Percentiles rank a stretch among this genome's conserved stretches.
phyloP scores from a whole-genome alignment of 2,329 filamentous ascomycete genomes.

The Fusarium staphyleae region DNA sequence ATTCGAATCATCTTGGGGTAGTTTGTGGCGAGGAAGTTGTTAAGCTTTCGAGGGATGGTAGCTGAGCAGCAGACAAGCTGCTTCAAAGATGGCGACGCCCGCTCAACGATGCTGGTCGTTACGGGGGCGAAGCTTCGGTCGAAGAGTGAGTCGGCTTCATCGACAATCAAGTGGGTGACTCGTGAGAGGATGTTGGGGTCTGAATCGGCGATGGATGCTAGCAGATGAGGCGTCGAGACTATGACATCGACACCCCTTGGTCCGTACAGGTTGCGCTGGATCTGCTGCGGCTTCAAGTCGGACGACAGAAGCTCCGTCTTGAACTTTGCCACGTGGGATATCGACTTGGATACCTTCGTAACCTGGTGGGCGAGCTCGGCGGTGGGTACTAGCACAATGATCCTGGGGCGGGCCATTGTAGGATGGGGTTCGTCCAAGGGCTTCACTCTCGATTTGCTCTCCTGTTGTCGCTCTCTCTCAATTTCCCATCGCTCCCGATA shows the following conservation, averaged over 20 bases:
- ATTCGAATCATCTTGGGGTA: slow-evolving; percentile 87
- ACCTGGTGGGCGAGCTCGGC: slow-evolving; percentile 92
- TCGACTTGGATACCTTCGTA: slow-evolving; percentile 76
- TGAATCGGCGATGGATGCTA: slow-evolving; percentile 84
- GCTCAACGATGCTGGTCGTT: slow-evolving; percentile 83
- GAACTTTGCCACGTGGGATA: slow-evolving; percentile 88
- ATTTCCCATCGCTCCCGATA: slow-evolving; percentile 63
- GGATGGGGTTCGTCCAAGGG: slow-evolving; percentile 74
- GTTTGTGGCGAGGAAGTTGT: slow-evolving; percentile 79
- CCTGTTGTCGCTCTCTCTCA: slow-evolving; percentile 63
- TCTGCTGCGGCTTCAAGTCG: slow-evolving; percentile 76
- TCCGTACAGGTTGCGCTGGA: slow-evolving; percentile 84
- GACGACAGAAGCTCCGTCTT: slow-evolving; percentile 84
- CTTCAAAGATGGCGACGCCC: slow-evolving; percentile 78
- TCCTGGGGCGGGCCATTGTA: slow-evolving; percentile 79
- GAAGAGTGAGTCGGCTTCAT: slow-evolving; percentile 95
- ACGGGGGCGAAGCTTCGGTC: slow-evolving; percentile 90
- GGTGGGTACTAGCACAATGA: slow-evolving; percentile 88
- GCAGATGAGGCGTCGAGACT: slow-evolving; percentile 86
- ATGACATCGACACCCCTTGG: slow-evolving; percentile 83
- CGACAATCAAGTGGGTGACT: slow-evolving; percentile 86
- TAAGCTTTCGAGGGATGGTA: slow-evolving; percentile 89
- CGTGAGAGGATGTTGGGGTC: slow-evolving; percentile 94
- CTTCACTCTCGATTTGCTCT: slow-evolving; percentile 63
- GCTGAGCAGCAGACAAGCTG: slow-evolving; percentile 94